Percentiles rank a stretch among this genome's conserved stretches.
phyloP scores from a whole-genome alignment of 2,329 filamentous ascomycete genomes.

The Emergomyces pasteurianus region DNA sequence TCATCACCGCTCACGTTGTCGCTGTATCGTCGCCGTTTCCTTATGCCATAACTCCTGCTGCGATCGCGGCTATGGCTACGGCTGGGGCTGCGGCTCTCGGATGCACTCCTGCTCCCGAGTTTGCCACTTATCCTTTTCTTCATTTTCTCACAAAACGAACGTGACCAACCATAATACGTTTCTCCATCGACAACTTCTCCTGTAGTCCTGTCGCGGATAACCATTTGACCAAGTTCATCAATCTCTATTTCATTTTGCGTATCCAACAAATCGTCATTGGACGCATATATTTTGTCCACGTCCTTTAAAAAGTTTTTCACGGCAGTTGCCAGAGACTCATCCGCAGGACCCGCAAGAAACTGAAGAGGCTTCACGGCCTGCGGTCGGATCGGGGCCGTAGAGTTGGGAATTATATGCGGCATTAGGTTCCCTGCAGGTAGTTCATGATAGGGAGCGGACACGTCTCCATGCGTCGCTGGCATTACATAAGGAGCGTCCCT shows the following conservation, averaged over 20 bases:
- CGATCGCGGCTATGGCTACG: conserved; percentile 28
- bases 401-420: conserved; percentile 65
- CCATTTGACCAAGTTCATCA: conserved; percentile 61
- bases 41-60: conserved; percentile 26
- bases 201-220: conserved; percentile 54
- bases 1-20: conserved; percentile 22
- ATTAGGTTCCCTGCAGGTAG: conserved; percentile 72
- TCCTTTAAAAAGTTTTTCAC: conserved; percentile 61
- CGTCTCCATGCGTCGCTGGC: conserved; percentile 66
- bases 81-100: conserved; percentile 24
- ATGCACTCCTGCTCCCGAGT: conserved; percentile 27
- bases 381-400: conserved; percentile 59
- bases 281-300: conserved; percentile 55
- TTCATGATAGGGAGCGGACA: conserved; percentile 63
- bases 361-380: conserved; percentile 59
- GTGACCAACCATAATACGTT: conserved; percentile 83
- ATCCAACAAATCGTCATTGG: conserved; percentile 36
- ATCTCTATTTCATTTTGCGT: conserved; percentile 48
- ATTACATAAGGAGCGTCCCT: conserved; percentile 53
- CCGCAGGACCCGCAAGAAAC: conserved; percentile 55
- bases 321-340: conserved; percentile 51
- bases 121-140: conserved; percentile 36
- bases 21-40: conserved; percentile 31
- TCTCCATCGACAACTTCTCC: conserved; percentile 54
- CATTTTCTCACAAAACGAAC: conserved; percentile 70